phyloP scores from a whole-genome alignment of 2,329 filamentous ascomycete species.

The Diatrype stigma region DNA sequence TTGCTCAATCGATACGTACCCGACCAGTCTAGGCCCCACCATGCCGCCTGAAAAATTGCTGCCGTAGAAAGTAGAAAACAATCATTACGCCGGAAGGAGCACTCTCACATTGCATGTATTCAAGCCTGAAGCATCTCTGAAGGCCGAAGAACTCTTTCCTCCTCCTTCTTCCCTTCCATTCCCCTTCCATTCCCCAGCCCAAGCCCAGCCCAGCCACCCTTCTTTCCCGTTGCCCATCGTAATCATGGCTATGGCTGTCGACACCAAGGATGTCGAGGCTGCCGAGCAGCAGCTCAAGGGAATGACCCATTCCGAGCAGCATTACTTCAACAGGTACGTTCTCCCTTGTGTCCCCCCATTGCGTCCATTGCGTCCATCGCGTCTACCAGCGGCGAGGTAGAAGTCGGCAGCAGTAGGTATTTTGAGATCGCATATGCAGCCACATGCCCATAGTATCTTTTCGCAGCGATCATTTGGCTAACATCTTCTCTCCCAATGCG shows the following conservation, averaged over 20 bases:
- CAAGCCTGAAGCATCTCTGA: constrained; percentile 5
- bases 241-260: constrained; percentile 27
- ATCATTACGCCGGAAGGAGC: no score
- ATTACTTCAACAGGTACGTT: constrained; percentile 94
- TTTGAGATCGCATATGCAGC: no score
- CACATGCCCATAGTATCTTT: no score
- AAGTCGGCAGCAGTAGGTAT: no score
- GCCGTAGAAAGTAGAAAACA: no score
- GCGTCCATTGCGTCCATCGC: no score
- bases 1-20: not conserved
- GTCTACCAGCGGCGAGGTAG: no score
- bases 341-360: constrained; percentile 18
- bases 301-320: constrained; percentile 93
- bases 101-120: not conserved
- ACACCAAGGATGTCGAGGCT: constrained; percentile 55
- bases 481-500: constrained; percentile 8
- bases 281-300: constrained; percentile 61
- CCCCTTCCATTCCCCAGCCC: not conserved
- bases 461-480: no score
- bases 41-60: no score
- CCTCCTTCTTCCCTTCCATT: constrained; percentile 4
- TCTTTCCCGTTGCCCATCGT: not conserved
- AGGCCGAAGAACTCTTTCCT: constrained; percentile 3
- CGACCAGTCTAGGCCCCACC: not conserved
- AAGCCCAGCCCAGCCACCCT: not conserved